phyloP scores from a whole-genome alignment of 495 filamentous ascomycete species.

The Zalerion maritima region DNA sequence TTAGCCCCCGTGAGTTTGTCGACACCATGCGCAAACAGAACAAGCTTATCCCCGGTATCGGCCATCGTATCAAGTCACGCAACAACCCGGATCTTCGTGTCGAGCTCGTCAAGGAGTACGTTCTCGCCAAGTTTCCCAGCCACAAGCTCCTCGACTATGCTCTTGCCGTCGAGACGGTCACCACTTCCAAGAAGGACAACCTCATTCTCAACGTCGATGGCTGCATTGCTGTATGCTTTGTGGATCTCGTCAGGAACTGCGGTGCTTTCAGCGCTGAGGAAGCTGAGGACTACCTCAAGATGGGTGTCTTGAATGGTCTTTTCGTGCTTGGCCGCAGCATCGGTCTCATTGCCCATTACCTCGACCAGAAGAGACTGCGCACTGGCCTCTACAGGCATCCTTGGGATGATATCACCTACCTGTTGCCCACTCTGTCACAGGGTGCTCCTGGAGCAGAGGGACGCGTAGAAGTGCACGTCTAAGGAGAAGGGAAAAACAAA shows the following conservation, averaged over 20 bases:
- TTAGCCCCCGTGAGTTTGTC: constrained; percentile 96
- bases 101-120: constrained; percentile 97
- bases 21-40: constrained; percentile 98
- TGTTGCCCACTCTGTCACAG: constrained; percentile 69
- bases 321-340: constrained; percentile 95
- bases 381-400: constrained; percentile 98
- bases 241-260: constrained; percentile 93
- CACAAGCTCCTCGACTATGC: constrained; percentile 97
- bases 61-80: constrained; percentile 96
- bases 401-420: constrained; percentile 96
- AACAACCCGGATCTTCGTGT: constrained; percentile 99
- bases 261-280: constrained; percentile 82
- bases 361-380: constrained; percentile 96
- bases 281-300: constrained; percentile 71
- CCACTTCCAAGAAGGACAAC: constrained; percentile 99
- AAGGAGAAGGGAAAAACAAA: too few relatives aligned
- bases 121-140: constrained; percentile 90
- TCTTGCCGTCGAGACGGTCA: constrained; percentile 93
- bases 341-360: constrained; percentile 97
- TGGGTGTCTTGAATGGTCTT: constrained; percentile 97
- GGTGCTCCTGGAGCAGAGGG: constrained; percentile 66
- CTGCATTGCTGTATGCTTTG: constrained; percentile 95
- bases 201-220: constrained; percentile 98
- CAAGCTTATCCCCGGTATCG: constrained; percentile 98
- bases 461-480: constrained; percentile 73